Evolutionary conservation across 257 asterid genomes (phyloP).

Genomic region (Capsicum pubescens): DNA sequence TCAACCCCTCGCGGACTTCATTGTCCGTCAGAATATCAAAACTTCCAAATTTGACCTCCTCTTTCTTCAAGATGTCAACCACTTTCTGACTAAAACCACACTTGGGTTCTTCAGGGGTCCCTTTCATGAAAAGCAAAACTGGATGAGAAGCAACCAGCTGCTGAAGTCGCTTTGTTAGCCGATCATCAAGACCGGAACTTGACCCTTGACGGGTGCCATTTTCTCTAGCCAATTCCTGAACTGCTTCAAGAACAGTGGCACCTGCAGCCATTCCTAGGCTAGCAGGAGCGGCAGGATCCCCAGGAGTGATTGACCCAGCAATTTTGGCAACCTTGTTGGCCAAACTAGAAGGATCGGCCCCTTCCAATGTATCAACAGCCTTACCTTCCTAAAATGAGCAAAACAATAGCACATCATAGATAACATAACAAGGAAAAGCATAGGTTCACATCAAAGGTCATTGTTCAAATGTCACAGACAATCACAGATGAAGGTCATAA

Average conservation of each 20-base stretch:
- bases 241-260: slow-evolving; percentile 78
- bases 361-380: slow-evolving; percentile 81
- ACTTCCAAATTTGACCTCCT: slow-evolving; percentile 80
- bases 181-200: slow-evolving; percentile 48
- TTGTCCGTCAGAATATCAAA: slow-evolving; percentile 75
- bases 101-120: slow-evolving; percentile 78
- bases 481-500: neutral
- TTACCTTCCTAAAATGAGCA: slow-evolving; percentile 71
- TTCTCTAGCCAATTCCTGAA: slow-evolving; percentile 67
- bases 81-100: slow-evolving; percentile 96
- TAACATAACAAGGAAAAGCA: neutral
- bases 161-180: slow-evolving; percentile 57
- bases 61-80: slow-evolving; percentile 83
- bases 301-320: slow-evolving; percentile 71
- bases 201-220: slow-evolving; percentile 49
- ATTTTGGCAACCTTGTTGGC: slow-evolving; percentile 97
- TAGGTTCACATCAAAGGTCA: neutral
- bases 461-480: slow-evolving; percentile 5
- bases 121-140: slow-evolving; percentile 93
- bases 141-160: slow-evolving; percentile 75
- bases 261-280: slow-evolving; percentile 99
- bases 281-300: slow-evolving; percentile 96
- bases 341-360: slow-evolving; percentile 94
- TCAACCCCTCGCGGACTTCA: slow-evolving; percentile 89
- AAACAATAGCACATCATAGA: slow-evolving; percentile 13